phyloP scores from a whole-genome alignment of 306 rosid species.

The Herpetospermum pedunculosum region DNA sequence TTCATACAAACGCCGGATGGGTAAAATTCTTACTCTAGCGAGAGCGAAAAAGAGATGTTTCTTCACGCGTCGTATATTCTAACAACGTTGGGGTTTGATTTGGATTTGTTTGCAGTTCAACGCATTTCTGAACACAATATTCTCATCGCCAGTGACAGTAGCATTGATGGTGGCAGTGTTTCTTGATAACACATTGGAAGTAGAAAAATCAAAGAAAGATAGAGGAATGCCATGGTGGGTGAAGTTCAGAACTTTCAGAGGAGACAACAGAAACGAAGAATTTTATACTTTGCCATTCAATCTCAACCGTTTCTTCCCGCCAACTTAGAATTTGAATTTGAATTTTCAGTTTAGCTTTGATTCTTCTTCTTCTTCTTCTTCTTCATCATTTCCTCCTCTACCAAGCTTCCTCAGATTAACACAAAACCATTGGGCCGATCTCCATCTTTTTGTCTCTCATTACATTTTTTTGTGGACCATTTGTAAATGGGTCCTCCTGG shows the following conservation, averaged over 20 bases:
- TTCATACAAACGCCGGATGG: slow-evolving; percentile 81
- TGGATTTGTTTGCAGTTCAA: slow-evolving; percentile 60
- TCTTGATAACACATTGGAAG: slow-evolving; percentile 86
- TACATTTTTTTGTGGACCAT: slow-evolving; percentile 21
- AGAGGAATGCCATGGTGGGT: slow-evolving; percentile 99
- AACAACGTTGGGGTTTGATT: neutral
- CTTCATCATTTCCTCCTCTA: neutral
- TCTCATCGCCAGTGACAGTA: slow-evolving; percentile 74
- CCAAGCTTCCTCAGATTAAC: neutral
- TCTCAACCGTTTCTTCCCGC: slow-evolving; percentile 92
- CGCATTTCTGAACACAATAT: slow-evolving; percentile 77
- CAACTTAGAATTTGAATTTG: slow-evolving; percentile 24
- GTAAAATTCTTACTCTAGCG: slow-evolving; percentile 21
- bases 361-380: neutral
- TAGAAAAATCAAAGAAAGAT: slow-evolving; percentile 76
- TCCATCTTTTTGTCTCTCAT: neutral
- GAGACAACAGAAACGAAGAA: slow-evolving; percentile 93
- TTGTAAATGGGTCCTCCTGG: slow-evolving; percentile 12
- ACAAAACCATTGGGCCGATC: neutral
- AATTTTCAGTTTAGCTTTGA: neutral
- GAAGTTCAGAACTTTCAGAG: slow-evolving; percentile 81
- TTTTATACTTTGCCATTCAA: slow-evolving; percentile 89
- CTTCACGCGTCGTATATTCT: neutral
- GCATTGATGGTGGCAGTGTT: slow-evolving; percentile 81
- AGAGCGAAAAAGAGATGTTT: neutral